Conservation (phyloP, 106 monocot genomes). For the Dendrobium nobile region DNA sequence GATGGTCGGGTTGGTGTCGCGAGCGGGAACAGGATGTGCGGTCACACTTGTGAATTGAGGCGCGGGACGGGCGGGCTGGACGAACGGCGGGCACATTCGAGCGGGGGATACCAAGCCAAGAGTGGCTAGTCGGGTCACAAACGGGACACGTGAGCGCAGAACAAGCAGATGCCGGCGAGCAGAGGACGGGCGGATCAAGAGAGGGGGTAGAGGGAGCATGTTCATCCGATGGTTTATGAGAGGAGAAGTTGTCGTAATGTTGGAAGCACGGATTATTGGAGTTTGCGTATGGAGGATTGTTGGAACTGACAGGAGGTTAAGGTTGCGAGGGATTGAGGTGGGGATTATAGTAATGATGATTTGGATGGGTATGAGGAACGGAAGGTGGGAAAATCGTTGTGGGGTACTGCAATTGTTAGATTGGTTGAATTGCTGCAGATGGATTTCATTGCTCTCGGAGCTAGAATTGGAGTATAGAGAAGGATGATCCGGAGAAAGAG, state of each 20-base stretch:
- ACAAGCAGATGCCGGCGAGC: neutral
- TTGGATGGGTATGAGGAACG: neutral
- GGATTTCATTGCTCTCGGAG: neutral
- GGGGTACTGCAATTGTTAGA: conserved; percentile 10
- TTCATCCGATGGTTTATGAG: neutral
- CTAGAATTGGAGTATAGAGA: too few relatives aligned
- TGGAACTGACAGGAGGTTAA: neutral
- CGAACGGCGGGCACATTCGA: too few relatives aligned
- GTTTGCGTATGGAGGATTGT: conserved; percentile 5
- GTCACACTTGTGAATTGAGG: too few relatives aligned
- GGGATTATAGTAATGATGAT: conserved; percentile 14
- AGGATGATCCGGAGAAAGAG: too few relatives aligned
- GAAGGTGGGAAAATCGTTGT: conserved; percentile 15
- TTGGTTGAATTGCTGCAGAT: conserved; percentile 1
- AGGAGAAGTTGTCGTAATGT: conserved; percentile 9
- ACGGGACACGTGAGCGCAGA: neutral
- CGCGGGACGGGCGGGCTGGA: too few relatives aligned
- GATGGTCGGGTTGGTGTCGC: too few relatives aligned
- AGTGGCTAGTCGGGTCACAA: too few relatives aligned
- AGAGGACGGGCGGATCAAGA: neutral
- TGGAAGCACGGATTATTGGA: conserved; percentile 3
- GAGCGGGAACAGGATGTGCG: too few relatives aligned
- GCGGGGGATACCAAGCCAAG: too few relatives aligned
- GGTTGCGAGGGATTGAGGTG: neutral
- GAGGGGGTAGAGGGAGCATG: neutral